Conservation (phyloP, 2,329 filamentous ascomycete species). For the Hymenotorrendiella dingleyae region DNA sequence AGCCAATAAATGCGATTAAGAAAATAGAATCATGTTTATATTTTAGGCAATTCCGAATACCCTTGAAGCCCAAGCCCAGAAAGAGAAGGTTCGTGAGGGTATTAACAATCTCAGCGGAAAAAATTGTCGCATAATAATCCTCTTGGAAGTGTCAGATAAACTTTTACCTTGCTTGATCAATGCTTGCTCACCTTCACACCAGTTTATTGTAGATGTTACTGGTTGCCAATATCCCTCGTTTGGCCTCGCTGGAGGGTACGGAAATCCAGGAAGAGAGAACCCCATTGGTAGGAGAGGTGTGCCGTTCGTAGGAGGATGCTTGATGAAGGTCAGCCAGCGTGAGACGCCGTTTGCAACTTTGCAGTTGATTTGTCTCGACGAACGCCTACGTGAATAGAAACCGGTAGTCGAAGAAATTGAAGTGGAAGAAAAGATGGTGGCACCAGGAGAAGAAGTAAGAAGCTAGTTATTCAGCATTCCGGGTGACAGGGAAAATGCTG, state of each 20-base stretch:
- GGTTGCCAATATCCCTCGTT: conserved; percentile 31
- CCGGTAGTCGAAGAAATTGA: too few relatives aligned
- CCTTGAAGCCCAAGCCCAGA: conserved; percentile 69
- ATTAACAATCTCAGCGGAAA: conserved; percentile 72
- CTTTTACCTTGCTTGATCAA: conserved; percentile 9
- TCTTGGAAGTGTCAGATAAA: conserved; percentile 33
- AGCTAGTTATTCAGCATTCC: too few relatives aligned
- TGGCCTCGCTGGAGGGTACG: conserved; percentile 30
- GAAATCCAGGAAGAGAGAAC: conserved; percentile 22
- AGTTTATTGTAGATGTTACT: conserved; percentile 45
- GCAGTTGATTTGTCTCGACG: too few relatives aligned
- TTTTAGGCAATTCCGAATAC: conserved; percentile 65
- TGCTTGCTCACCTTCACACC: conserved; percentile 76
- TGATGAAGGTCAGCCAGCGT: too few relatives aligned
- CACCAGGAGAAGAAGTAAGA: too few relatives aligned
- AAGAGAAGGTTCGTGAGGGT: conserved; percentile 80
- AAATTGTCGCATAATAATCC: conserved; percentile 71
- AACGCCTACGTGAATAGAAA: too few relatives aligned
- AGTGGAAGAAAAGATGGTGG: too few relatives aligned
- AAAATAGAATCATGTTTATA: conserved; percentile 74
- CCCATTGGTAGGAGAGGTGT: conserved; percentile 16
- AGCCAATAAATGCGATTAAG: conserved; percentile 51
- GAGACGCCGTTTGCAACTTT: too few relatives aligned
- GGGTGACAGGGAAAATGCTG: too few relatives aligned
- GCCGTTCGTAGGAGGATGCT: not conserved